Evolutionary conservation across 2,329 filamentous ascomycete genomes (phyloP), one percentile per base, ranked within the genome.

Genomic region (Clarireedia hainanense): DNA sequence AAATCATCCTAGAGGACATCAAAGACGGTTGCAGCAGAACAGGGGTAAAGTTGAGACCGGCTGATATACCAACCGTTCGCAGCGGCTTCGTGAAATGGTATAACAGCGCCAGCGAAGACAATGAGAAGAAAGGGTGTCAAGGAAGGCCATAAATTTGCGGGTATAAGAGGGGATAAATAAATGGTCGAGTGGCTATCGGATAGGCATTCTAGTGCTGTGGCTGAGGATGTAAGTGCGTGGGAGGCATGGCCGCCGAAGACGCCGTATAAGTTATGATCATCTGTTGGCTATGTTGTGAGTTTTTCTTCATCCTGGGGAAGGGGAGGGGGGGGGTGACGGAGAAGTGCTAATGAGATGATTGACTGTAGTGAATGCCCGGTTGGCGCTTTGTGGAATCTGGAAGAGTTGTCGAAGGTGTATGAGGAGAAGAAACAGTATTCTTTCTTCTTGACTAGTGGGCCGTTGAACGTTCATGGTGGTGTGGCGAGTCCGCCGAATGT

Each of bases 401-500:
- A 68, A 24, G 56, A 54, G 39, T 56, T 68, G 49, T 58, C 65
- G 5, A 57, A 71, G 43, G 75, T 77, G 40, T 82, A 81, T 63
- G 74, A 75, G 65, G 72, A 75, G 65, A 74, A 76, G 52, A 71
- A 73, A 10, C 71, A 75, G 30, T 86, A 80, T 68, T 78, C 73
- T 10, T 86, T 86, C 64, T 76, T 87, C 70, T 72, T 86, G n/a
- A 80, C 79, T 0, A 83, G 79, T 56, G 74, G 73, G 9, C 82
- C 83, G 1, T 68, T 83, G 43, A 84, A 85, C 65, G 46, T 64
- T 5, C 42, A 54, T 15, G 62, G 61, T 17, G 62, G 62, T 5
- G 53, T 64, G 37, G 64, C 59, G 3, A 66, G 64, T 40, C 64
- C 60, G 12, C 57, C 60, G 2, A 65, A 65, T 58, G 64, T 73